Conservation (phyloP, 805 yeast genomes). For the Candida ascalaphidarum region DNA sequence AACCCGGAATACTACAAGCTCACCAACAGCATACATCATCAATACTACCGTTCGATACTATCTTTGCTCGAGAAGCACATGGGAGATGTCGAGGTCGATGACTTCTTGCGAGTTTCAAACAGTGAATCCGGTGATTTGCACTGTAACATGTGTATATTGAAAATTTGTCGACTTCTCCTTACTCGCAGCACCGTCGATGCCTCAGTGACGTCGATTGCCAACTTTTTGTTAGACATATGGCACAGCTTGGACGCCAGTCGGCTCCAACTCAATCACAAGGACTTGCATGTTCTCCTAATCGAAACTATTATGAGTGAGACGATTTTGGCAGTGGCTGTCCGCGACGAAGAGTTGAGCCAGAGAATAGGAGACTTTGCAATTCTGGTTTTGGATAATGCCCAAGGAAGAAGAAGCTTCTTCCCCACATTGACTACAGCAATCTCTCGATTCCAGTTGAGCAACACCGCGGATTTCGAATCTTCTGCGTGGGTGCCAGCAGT, state of each 20-base stretch:
- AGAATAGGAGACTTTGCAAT: conserved; percentile 24
- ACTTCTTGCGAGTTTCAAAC: too few relatives aligned
- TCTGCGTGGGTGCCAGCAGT: conserved; percentile 44
- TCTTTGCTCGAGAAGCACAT: conserved; percentile 5
- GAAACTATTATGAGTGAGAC: conserved; percentile 36
- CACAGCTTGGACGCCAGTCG: conserved; percentile 46
- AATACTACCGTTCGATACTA: conserved; percentile 10
- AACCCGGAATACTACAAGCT: conserved; percentile 33
- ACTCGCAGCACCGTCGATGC: too few relatives aligned
- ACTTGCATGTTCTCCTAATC: conserved; percentile 51
- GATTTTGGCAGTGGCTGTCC: conserved; percentile 29
- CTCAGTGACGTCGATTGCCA: too few relatives aligned
- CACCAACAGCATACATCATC: conserved; percentile 30
- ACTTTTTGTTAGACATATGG: conserved; percentile 45
- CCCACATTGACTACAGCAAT: conserved; percentile 48
- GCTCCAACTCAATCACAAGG: conserved; percentile 55
- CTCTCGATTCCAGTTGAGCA: conserved; percentile 31
- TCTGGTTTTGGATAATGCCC: conserved; percentile 36
- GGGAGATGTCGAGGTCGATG: too few relatives aligned
- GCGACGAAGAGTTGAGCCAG: conserved; percentile 12
- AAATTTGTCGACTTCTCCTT: too few relatives aligned
- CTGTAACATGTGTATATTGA: too few relatives aligned
- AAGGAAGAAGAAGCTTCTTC: conserved; percentile 59
- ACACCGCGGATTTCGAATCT: conserved; percentile 25
- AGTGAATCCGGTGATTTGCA: too few relatives aligned